These are phyloP conservation scores for Populus tomentosa DNA, from an alignment of 441 rosid species.

Conservation along the genomic window DNA sequence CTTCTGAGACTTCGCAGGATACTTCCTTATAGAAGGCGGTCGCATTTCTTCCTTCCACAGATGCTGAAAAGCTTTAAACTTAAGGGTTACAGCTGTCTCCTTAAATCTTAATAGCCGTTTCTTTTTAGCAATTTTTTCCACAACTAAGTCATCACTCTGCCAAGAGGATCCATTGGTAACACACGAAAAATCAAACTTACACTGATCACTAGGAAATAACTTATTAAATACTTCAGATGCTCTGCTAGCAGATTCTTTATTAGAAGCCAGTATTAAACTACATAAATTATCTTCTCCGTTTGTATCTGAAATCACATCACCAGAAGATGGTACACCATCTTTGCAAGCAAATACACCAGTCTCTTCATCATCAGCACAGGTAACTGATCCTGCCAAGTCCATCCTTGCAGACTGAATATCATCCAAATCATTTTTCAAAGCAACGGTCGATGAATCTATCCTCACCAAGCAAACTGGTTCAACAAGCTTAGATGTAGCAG, in stretches of 20 bases:
- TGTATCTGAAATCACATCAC: conserved; percentile 15
- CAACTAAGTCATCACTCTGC: conserved; percentile 36
- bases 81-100: conserved; percentile 76
- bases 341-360: conserved; percentile 21
- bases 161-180: conserved; percentile 20
- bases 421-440: conserved; percentile 26
- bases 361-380: conserved; percentile 23
- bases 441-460: conserved; percentile 26
- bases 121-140: conserved; percentile 46
- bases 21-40: conserved; percentile 45
- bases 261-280: conserved; percentile 44
- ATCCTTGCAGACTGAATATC: too few species aligned
- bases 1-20: conserved; percentile 59
- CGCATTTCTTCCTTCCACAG: conserved; percentile 86
- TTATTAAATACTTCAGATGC: conserved; percentile 54
- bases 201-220: conserved; percentile 43
- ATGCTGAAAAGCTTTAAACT: conserved; percentile 70
- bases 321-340: conserved; percentile 30
- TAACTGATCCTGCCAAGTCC: conserved; percentile 13
- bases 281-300: conserved; percentile 6
- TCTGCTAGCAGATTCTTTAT: conserved; percentile 57
- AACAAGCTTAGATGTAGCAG: conserved; percentile 58
- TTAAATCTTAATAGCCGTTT: conserved; percentile 50
- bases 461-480: conserved; percentile 31
- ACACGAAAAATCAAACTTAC: conserved; percentile 30